Evolutionary conservation across 108 stramenopile species (phyloP).

Genomic region (Heterococcus sp.): DNA sequence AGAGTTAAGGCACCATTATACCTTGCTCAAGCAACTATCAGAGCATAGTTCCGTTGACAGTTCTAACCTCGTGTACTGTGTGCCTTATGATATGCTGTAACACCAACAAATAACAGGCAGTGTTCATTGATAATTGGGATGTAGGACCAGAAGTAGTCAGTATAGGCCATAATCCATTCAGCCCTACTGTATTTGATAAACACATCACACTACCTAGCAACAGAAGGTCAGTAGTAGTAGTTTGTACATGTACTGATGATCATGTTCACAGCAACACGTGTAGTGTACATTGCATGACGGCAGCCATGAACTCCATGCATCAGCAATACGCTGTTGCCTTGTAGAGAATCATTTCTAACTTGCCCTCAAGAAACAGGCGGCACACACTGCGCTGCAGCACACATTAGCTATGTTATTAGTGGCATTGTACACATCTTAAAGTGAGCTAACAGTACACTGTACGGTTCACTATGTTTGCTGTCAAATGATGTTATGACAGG

Average conservation of each 20-base stretch:
- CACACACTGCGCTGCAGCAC: no score
- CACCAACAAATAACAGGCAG: background rate
- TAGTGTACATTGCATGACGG: background rate
- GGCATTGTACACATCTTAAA: background rate
- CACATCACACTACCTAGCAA: slow-evolving; percentile 22
- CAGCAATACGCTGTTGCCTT: background rate
- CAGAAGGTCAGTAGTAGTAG: slow-evolving; percentile 57
- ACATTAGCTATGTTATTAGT: background rate
- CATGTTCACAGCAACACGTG: slow-evolving; percentile 22
- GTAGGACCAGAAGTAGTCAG: slow-evolving; percentile 65
- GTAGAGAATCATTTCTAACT: no score
- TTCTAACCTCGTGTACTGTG: background rate
- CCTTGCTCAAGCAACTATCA: background rate
- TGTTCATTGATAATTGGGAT: slow-evolving; percentile 7
- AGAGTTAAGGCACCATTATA: background rate
- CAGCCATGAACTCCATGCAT: no score
- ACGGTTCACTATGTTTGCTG: background rate
- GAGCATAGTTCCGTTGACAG: background rate
- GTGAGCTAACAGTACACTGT: background rate
- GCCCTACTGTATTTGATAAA: background rate
- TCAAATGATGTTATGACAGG: background rate
- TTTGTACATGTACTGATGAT: slow-evolving; percentile 59
- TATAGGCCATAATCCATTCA: slow-evolving; percentile 75
- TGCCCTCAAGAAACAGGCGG: no score
- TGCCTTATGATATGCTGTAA: background rate